A percentile compares a stretch with the other conserved stretches of the same genome.
Conservation (phyloP, 202 grass and related monocot genomes). For the Cymbopogon flexuosus region DNA sequence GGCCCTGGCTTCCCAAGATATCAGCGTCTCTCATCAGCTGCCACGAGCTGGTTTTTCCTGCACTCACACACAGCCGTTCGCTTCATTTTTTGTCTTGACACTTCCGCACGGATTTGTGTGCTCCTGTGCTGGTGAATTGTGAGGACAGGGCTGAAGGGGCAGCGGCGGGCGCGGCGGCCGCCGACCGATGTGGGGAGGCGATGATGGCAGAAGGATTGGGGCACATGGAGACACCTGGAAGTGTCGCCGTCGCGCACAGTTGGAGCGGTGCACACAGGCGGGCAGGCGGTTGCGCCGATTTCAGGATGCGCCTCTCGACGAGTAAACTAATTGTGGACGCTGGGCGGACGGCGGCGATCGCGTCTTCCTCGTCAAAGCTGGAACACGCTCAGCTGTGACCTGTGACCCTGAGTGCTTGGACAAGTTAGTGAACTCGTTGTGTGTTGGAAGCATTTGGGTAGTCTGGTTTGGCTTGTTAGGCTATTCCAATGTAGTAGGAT, state of each 20-base stretch:
- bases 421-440: neutral
- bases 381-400: no score
- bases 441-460: neutral
- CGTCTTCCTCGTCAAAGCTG: neutral
- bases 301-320: neutral
- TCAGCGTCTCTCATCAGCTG: neutral
- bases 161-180: no score
- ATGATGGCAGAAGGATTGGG: neutral
- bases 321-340: conserved; percentile 4
- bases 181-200: no score
- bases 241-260: no score
- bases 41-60: conserved; percentile 26
- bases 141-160: no score
- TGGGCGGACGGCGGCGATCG: neutral
- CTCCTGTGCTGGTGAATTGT: neutral
- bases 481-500: no score
- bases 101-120: neutral
- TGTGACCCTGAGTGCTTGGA: neutral
- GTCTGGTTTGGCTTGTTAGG: neutral
- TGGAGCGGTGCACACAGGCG: conserved; percentile 1
- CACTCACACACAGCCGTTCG: neutral
- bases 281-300: neutral
- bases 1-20: neutral
- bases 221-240: neutral
- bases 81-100: neutral